phyloP scores from a whole-genome alignment of 371 early-diverging fungal species.

The Batrachochytrium dendrobatidis region DNA sequence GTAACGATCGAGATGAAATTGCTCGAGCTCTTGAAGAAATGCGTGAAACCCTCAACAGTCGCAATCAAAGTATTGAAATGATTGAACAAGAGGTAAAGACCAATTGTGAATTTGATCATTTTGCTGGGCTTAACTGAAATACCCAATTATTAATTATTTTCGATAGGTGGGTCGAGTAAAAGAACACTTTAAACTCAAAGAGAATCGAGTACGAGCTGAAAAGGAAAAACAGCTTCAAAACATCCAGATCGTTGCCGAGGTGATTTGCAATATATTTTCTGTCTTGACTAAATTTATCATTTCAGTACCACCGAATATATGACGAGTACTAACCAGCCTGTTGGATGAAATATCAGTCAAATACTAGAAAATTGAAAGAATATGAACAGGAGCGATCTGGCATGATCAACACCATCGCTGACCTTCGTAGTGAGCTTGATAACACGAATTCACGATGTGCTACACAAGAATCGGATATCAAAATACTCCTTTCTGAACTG shows the following conservation, averaged over 20 bases:
- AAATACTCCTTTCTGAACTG: slow-evolving; percentile 20
- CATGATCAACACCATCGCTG: slow-evolving; percentile 19
- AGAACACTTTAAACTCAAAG: slow-evolving; percentile 24
- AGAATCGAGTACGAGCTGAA: slow-evolving; percentile 11
- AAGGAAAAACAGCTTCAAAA: slow-evolving; percentile 14
- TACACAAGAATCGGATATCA: slow-evolving; percentile 19
- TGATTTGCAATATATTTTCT: background rate
- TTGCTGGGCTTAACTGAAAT: background rate
- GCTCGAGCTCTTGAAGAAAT: slow-evolving; percentile 24
- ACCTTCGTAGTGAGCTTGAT: slow-evolving; percentile 16
- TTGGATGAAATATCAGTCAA: slow-evolving; percentile 12
- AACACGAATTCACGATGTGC: slow-evolving; percentile 8
- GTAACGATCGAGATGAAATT: slow-evolving; percentile 28
- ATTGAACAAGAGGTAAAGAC: slow-evolving; percentile 40
- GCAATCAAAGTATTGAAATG: slow-evolving; percentile 40
- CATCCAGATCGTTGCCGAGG: slow-evolving; percentile 6
- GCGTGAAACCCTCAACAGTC: slow-evolving; percentile 26
- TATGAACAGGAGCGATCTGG: slow-evolving; percentile 31
- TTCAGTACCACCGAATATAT: background rate
- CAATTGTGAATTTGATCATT: no score
- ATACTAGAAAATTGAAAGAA: slow-evolving; percentile 11
- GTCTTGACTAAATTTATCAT: background rate
- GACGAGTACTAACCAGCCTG: background rate
- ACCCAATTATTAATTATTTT: background rate
- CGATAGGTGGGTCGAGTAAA: slow-evolving; percentile 17